A percentile compares a stretch with the other conserved stretches of the same genome.
These are phyloP conservation scores for Arabidopsis lyrata DNA, from an alignment of 441 rosid species.

Conservation along the genomic window DNA sequence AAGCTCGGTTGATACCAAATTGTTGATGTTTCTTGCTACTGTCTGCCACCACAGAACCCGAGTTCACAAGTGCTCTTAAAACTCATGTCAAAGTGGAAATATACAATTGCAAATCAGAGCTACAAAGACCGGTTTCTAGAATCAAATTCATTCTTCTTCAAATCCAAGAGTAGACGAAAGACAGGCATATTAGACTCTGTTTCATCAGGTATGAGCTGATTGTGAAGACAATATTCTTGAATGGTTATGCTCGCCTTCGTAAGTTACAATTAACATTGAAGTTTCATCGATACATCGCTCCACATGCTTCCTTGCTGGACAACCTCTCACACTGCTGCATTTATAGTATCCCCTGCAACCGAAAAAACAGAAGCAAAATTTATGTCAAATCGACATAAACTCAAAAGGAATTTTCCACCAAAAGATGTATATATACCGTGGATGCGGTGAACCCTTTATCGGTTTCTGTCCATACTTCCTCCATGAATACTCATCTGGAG, in stretches of 20 bases:
- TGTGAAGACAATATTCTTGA: constrained; percentile 54
- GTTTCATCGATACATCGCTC: constrained; percentile 62
- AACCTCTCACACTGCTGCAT: constrained; percentile 76
- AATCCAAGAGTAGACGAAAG: constrained; percentile 29
- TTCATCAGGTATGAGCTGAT: constrained; percentile 61
- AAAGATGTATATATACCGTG: constrained; percentile 47
- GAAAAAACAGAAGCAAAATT: background rate
- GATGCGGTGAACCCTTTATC: constrained; percentile 65
- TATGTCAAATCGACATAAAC: background rate
- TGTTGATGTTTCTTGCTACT: constrained; percentile 16
- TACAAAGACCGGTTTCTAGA: constrained; percentile 26
- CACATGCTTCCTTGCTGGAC: constrained; percentile 79
- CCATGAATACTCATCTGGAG: constrained; percentile 70
- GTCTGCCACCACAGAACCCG: background rate
- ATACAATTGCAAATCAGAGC: constrained; percentile 48
- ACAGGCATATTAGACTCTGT: background rate
- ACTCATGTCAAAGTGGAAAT: constrained; percentile 32
- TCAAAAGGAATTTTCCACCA: background rate
- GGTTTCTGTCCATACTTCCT: constrained; percentile 73
- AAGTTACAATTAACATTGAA: constrained; percentile 60
- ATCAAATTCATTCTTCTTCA: constrained; percentile 33
- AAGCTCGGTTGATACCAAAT: background rate
- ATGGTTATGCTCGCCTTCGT: constrained; percentile 66
- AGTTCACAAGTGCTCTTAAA: constrained; percentile 27
- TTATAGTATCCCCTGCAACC: constrained; percentile 71